These are phyloP conservation scores for Phytopythium chamaehyphon DNA, from an alignment of 352 stramenopile species.

Conservation along the genomic window DNA sequence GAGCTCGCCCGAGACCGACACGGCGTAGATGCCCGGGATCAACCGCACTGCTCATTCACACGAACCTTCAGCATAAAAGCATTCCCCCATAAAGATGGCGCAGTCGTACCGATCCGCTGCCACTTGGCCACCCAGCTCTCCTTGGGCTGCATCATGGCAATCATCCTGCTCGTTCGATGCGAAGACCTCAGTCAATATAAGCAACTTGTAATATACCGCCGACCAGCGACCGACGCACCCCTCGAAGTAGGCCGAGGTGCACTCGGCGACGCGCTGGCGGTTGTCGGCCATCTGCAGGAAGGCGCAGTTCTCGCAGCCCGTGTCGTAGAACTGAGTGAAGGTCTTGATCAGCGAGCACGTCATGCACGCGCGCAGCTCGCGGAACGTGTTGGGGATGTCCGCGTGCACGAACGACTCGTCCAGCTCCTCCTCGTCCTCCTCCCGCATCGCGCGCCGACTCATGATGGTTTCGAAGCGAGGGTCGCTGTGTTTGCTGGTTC, in stretches of 20 bases:
- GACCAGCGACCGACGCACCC: slow-evolving; percentile 30
- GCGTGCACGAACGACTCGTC: slow-evolving; percentile 77
- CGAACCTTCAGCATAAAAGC: background rate
- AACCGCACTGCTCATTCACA: slow-evolving; percentile 43
- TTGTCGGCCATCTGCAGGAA: slow-evolving; percentile 90
- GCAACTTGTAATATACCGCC: background rate
- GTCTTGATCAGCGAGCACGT: slow-evolving; percentile 88
- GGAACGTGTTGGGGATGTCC: slow-evolving; percentile 87
- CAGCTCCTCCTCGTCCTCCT: slow-evolving; percentile 81
- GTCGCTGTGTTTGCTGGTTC: no score
- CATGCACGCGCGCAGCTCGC: slow-evolving; percentile 85
- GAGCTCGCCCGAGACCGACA: slow-evolving; percentile 83
- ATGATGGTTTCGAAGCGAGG: no score
- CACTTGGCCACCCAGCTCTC: slow-evolving; percentile 90
- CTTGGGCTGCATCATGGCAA: slow-evolving; percentile 88
- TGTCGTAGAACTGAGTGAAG: slow-evolving; percentile 90
- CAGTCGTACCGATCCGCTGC: slow-evolving; percentile 74
- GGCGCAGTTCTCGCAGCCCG: slow-evolving; percentile 85
- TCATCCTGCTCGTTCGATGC: slow-evolving; percentile 42
- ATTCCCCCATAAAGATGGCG: background rate
- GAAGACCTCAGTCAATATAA: background rate
- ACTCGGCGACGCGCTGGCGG: slow-evolving; percentile 82
- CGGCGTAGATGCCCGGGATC: slow-evolving; percentile 82
- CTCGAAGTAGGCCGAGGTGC: slow-evolving; percentile 88
- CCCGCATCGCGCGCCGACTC: slow-evolving; percentile 48